Percentiles rank a stretch among this genome's conserved stretches.
phyloP scores from a whole-genome alignment of 78 protist genomes.

The Abeoforma whisleri region DNA sequence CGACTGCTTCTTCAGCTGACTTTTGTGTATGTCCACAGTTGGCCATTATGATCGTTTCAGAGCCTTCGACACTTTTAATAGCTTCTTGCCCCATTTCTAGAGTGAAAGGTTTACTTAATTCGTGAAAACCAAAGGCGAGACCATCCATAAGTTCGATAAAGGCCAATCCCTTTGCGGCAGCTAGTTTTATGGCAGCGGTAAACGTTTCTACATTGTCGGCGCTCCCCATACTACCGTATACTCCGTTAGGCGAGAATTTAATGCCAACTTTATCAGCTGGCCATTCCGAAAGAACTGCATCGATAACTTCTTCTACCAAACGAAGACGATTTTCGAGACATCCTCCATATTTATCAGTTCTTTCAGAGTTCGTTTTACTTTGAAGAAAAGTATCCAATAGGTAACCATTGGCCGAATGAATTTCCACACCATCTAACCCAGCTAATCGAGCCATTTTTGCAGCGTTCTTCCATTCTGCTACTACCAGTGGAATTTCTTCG shows the following conservation, averaged over 20 bases:
- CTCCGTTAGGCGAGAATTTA: constrained; percentile 18
- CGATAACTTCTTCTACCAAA: constrained; percentile 48
- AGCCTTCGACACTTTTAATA: too few relatives aligned
- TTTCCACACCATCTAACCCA: constrained; percentile 79
- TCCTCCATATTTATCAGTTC: constrained; percentile 82
- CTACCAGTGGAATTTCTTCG: constrained; percentile 47
- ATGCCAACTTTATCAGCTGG: not conserved
- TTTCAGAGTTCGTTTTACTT: constrained; percentile 47
- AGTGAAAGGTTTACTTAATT: constrained; percentile 17
- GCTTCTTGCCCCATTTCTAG: not conserved
- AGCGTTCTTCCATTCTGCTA: constrained; percentile 42
- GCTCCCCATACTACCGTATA: not conserved
- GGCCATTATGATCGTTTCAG: too few relatives aligned
- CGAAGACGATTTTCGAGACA: constrained; percentile 57
- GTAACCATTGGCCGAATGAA: constrained; percentile 86
- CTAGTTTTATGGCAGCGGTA: constrained; percentile 1
- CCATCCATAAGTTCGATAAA: constrained; percentile 8
- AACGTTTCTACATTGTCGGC: not conserved
- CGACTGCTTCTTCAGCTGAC: not conserved
- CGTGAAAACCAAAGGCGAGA: constrained; percentile 15
- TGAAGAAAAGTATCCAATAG: constrained; percentile 59
- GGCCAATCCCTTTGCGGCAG: not conserved
- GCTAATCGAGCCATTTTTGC: constrained; percentile 51
- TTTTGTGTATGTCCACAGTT: constrained; percentile 15
- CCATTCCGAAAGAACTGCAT: not conserved